Percentiles rank a stretch among this genome's conserved stretches.
Conservation (phyloP, 2,329 filamentous ascomycete species). For the Ophiostoma australiae region DNA sequence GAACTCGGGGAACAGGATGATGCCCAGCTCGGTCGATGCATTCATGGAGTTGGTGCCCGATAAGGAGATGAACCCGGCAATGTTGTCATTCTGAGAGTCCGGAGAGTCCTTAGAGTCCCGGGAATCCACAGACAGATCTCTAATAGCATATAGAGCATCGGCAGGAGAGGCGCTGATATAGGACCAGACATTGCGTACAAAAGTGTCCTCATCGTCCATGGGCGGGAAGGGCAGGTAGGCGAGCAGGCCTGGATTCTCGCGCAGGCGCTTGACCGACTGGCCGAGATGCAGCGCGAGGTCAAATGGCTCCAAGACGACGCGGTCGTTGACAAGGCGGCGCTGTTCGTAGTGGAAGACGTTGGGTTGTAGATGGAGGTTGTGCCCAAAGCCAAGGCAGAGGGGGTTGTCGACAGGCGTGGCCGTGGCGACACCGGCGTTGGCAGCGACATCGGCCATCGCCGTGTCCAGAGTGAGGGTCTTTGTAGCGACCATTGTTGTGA, state of each 20-base stretch:
- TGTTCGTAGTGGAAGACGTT: constrained; percentile 19
- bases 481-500: background rate
- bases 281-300: constrained; percentile 18
- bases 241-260: constrained; percentile 15
- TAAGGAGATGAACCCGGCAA: constrained; percentile 17
- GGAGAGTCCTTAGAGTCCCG: no score
- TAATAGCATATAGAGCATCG: constrained; percentile 13
- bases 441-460: background rate
- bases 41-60: constrained; percentile 17
- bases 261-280: constrained; percentile 10
- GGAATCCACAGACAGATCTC: constrained; percentile 4
- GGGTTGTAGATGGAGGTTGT: background rate
- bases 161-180: constrained; percentile 9
- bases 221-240: constrained; percentile 18
- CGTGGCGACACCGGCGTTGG: background rate
- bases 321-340: constrained; percentile 14
- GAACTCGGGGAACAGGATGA: constrained; percentile 21
- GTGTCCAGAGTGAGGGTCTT: constrained; percentile 5
- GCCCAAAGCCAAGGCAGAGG: background rate
- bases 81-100: no score
- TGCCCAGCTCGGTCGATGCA: constrained; percentile 20
- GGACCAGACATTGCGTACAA: constrained; percentile 17
- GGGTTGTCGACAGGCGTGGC: background rate
- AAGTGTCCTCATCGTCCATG: constrained; percentile 15
- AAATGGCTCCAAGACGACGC: constrained; percentile 20